phyloP scores from a whole-genome alignment of 352 stramenopile species.

The Pythium phragmiticola region DNA sequence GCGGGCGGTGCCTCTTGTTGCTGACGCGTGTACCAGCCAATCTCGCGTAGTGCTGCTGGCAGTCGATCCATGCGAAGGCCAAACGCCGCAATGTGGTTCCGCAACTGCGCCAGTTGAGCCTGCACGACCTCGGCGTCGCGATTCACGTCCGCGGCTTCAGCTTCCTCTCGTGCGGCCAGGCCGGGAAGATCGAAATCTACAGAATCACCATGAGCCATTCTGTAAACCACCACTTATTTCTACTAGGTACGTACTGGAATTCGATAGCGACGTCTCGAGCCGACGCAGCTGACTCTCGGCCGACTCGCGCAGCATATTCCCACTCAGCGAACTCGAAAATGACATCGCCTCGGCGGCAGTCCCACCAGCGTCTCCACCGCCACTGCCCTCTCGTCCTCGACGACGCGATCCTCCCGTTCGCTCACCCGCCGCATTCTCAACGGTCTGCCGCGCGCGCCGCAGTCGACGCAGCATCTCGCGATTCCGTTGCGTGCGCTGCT shows the following conservation, averaged over 20 bases:
- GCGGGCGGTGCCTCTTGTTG: slow-evolving; percentile 24
- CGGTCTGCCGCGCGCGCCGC: slow-evolving; percentile 10
- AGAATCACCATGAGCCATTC: not conserved
- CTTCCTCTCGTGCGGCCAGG: slow-evolving; percentile 14
- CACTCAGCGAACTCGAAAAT: slow-evolving; percentile 16
- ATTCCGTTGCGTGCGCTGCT: slow-evolving; percentile 12
- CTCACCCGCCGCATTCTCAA: not conserved
- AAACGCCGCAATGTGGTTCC: slow-evolving; percentile 19
- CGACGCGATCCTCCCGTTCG: slow-evolving; percentile 10
- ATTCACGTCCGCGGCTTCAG: slow-evolving; percentile 5
- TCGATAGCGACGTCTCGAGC: slow-evolving; percentile 16
- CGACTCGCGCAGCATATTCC: slow-evolving; percentile 23
- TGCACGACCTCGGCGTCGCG: slow-evolving; percentile 20
- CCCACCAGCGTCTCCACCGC: not conserved
- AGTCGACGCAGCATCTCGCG: slow-evolving; percentile 24
- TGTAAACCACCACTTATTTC: too few relatives aligned
- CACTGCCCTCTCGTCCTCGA: slow-evolving; percentile 13
- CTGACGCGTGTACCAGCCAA: slow-evolving; percentile 19
- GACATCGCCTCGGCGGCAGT: slow-evolving; percentile 6
- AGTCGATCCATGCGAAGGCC: slow-evolving; percentile 23
- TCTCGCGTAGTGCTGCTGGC: slow-evolving; percentile 22
- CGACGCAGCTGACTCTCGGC: slow-evolving; percentile 21
- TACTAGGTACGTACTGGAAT: slow-evolving; percentile 10
- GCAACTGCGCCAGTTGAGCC: slow-evolving; percentile 16
- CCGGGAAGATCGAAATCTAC: slow-evolving; percentile 21